Conservation (phyloP, 2,329 filamentous ascomycete species). For the Arthrobotrys sphaeroides region DNA sequence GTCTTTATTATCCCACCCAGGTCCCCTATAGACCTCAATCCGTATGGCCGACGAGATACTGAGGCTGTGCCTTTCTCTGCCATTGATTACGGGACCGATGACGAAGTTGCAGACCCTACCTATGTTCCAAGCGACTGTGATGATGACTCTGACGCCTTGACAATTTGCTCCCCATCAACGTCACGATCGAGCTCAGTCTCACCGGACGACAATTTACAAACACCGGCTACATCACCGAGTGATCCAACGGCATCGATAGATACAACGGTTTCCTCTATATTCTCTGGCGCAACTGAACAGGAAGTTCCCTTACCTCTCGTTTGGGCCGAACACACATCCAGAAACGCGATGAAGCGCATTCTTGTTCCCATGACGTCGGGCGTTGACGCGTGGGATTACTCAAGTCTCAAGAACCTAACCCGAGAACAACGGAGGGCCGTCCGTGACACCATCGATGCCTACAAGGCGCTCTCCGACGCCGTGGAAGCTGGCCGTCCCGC, state of each 20-base stretch:
- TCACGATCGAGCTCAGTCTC: not conserved
- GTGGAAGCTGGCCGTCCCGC: not conserved
- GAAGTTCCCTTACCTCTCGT: not conserved
- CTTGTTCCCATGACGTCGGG: not conserved
- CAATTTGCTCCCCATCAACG: not conserved
- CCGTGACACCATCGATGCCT: not conserved
- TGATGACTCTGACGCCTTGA: not conserved
- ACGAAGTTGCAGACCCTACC: not conserved
- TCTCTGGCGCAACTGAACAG: not conserved
- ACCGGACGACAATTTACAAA: not conserved
- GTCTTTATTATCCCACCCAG: too few species aligned
- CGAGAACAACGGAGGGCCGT: not conserved
- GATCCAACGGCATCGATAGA: not conserved
- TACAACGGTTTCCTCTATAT: not conserved
- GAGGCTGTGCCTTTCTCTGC: not conserved
- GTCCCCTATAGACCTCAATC: not conserved
- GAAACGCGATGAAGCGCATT: not conserved
- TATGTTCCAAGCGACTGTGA: not conserved
- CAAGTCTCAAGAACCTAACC: not conserved
- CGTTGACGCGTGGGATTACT: not conserved
- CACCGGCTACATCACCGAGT: not conserved
- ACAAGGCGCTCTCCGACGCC: not conserved
- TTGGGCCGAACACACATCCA: not conserved
- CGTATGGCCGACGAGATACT: not conserved
- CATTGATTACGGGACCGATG: not conserved